Evolutionary conservation across 495 filamentous ascomycete species (phyloP).

Genomic region (Penicillium cataractarum): DNA sequence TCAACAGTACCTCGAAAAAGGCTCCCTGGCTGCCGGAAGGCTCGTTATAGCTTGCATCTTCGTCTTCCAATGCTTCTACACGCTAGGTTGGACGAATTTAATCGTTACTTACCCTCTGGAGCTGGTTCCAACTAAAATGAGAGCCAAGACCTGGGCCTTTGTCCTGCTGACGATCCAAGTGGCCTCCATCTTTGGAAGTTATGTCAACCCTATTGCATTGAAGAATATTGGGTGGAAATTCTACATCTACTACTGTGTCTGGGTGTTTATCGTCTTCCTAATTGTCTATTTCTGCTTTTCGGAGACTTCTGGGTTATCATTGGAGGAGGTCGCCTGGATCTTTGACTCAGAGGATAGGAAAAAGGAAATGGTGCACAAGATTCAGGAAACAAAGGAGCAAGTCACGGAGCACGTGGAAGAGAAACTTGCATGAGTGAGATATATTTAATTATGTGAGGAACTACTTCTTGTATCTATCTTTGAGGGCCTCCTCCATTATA

Average conservation of each 20-base stretch:
- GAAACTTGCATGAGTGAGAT: slow-evolving; percentile 12
- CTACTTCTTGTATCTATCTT: background rate
- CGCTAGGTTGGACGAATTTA: slow-evolving; percentile 62
- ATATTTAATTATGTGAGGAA: background rate
- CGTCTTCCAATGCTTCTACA: slow-evolving; percentile 58
- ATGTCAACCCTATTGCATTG: slow-evolving; percentile 61
- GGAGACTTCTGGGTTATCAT: slow-evolving; percentile 64
- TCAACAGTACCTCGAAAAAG: slow-evolving; percentile 53
- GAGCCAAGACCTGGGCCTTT: slow-evolving; percentile 68
- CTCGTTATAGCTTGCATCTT: slow-evolving; percentile 62
- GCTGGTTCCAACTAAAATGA: slow-evolving; percentile 64
- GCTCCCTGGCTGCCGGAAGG: slow-evolving; percentile 50
- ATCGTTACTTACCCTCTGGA: slow-evolving; percentile 66
- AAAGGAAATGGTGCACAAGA: slow-evolving; percentile 18
- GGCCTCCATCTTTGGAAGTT: slow-evolving; percentile 56
- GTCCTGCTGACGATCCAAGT: slow-evolving; percentile 63
- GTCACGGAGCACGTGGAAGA: slow-evolving; percentile 22
- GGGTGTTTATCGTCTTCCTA: slow-evolving; percentile 58
- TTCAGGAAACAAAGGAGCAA: slow-evolving; percentile 24
- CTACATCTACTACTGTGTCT: slow-evolving; percentile 62
- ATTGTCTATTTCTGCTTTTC: slow-evolving; percentile 67
- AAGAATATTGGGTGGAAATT: slow-evolving; percentile 56
- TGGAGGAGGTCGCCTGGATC: slow-evolving; percentile 60
- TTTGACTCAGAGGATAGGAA: slow-evolving; percentile 25
- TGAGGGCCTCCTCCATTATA: too few species aligned